Percentiles rank a stretch among this genome's conserved stretches.
phyloP scores from a whole-genome alignment of 345 rosid species.

The Lepidium africanum region DNA sequence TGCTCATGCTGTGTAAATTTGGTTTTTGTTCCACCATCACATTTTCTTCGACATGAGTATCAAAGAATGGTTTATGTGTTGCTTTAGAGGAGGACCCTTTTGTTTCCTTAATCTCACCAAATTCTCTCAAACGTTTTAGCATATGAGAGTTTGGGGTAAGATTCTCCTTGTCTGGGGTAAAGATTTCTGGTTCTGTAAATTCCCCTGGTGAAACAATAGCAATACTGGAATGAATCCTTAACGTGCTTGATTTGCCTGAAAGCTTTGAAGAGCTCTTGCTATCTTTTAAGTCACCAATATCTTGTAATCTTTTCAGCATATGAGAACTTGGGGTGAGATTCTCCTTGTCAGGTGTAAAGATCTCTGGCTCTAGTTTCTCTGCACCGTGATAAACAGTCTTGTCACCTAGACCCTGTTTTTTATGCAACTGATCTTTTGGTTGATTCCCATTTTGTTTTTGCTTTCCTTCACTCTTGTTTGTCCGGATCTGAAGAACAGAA shows the following conservation, averaged over 20 bases:
- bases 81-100: conserved; percentile 28
- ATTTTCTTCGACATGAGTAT: conserved; percentile 28
- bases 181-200: conserved; percentile 43
- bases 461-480: conserved; percentile 40
- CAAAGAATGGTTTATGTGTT: conserved; percentile 29
- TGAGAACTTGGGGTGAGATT: conserved; percentile 60
- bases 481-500: conserved; percentile 48
- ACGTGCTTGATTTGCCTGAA: background rate
- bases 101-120: conserved; percentile 33
- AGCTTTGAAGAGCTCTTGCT: conserved; percentile 26
- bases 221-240: background rate
- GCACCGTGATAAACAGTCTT: conserved; percentile 27
- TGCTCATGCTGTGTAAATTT: conserved; percentile 9
- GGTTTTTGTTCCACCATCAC: conserved; percentile 29
- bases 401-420: conserved; percentile 23
- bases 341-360: conserved; percentile 73
- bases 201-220: background rate
- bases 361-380: conserved; percentile 48
- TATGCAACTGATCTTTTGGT: conserved; percentile 27
- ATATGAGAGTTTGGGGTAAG: conserved; percentile 48
- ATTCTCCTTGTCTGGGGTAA: conserved; percentile 81
- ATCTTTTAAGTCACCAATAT: conserved; percentile 38
- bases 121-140: conserved; percentile 40
- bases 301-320: conserved; percentile 38
- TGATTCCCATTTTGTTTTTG: conserved; percentile 13